Evolutionary conservation across 1,284 basidiomycete species (phyloP).

Genomic region (Wolfiporia cocos): DNA sequence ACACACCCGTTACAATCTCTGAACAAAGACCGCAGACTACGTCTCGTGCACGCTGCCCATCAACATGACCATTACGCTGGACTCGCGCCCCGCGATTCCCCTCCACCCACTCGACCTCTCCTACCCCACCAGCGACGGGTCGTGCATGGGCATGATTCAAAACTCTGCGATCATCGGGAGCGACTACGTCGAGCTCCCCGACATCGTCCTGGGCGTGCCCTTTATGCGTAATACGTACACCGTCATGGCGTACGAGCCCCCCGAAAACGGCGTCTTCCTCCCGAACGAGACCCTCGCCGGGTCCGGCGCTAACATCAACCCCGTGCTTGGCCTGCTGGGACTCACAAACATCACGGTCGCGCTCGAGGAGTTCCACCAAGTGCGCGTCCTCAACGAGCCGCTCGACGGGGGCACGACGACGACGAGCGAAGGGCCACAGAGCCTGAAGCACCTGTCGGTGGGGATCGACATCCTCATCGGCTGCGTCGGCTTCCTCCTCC

Average conservation of each 20-base stretch:
- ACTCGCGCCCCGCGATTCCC: constrained; percentile 45
- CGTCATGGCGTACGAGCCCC: constrained; percentile 58
- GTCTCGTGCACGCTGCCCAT: constrained; percentile 62
- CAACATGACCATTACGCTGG: constrained; percentile 62
- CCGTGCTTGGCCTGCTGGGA: constrained; percentile 49
- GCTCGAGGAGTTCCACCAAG: constrained; percentile 56
- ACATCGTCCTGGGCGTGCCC: constrained; percentile 69
- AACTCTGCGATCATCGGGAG: constrained; percentile 24
- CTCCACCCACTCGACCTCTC: constrained; percentile 71
- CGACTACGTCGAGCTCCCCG: constrained; percentile 30
- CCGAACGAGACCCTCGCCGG: constrained; percentile 9
- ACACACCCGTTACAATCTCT: too few relatives aligned
- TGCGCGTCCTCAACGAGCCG: constrained; percentile 56
- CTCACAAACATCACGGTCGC: constrained; percentile 55
- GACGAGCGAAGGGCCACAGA: not conserved
- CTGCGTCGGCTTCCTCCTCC: constrained; percentile 46
- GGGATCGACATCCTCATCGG: constrained; percentile 58
- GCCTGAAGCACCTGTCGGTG: constrained; percentile 36
- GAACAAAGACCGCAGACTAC: too few relatives aligned
- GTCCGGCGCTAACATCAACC: constrained; percentile 27
- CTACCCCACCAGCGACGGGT: constrained; percentile 31
- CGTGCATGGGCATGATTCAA: constrained; percentile 65
- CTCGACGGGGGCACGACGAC: constrained; percentile 21
- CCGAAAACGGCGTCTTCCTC: constrained; percentile 42
- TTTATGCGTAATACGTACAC: constrained; percentile 71